A percentile compares a stretch with the other conserved stretches of the same genome.
Conservation (phyloP, 2,329 filamentous ascomycete species). For the Zalaria obscura region DNA sequence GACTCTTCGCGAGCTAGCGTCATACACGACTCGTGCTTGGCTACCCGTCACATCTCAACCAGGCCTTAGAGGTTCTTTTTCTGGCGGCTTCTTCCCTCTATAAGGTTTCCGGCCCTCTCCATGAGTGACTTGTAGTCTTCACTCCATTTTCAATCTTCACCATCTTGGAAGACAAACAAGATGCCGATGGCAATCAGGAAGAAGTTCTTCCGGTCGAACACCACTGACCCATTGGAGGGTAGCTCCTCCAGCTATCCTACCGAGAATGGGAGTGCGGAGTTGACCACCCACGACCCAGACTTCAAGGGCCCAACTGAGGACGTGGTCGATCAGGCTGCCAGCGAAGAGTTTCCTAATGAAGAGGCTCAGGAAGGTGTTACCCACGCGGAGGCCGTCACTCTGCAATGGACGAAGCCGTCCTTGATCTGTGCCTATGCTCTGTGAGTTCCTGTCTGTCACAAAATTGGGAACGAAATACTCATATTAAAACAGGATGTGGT, state of each 20-base stretch:
- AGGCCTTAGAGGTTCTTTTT: slow-evolving; percentile 1
- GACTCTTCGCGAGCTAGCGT: not conserved
- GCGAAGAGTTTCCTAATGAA: slow-evolving; percentile 10
- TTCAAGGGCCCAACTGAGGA: not conserved
- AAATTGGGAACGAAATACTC: not conserved
- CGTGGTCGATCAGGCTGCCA: slow-evolving; percentile 2
- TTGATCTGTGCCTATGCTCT: slow-evolving; percentile 17
- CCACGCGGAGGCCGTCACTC: slow-evolving; percentile 22
- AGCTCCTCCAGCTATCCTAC: not conserved
- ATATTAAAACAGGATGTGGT: slow-evolving; percentile 24
- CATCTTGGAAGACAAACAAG: not conserved
- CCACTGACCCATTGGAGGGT: not conserved
- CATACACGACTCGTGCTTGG: not conserved
- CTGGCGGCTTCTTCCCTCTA: slow-evolving; percentile 1
- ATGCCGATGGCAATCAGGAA: slow-evolving; percentile 3
- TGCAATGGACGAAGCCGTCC: slow-evolving; percentile 20
- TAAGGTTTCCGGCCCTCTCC: not conserved
- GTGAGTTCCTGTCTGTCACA: slow-evolving; percentile 11
- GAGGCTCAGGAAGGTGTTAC: slow-evolving; percentile 20
- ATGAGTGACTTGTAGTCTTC: not conserved
- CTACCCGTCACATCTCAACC: slow-evolving; percentile 2
- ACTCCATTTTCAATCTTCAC: not conserved
- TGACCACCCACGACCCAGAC: not conserved
- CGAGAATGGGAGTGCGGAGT: not conserved
- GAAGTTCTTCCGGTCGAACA: not conserved